Conservation (phyloP, 78 protist species). For the Dictyostelium citrinum region DNA sequence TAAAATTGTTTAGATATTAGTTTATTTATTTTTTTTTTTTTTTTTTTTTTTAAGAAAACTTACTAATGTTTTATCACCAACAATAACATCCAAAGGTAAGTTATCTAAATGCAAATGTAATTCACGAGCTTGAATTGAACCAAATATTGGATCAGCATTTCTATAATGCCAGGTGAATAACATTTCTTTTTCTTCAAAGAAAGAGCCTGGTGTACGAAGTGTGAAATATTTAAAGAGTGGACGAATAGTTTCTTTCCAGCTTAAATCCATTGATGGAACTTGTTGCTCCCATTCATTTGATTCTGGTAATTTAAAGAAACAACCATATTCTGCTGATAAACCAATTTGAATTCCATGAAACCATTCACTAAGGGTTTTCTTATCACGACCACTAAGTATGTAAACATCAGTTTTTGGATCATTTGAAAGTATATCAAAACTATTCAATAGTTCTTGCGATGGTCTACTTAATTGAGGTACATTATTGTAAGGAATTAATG, state of each 20-base stretch:
- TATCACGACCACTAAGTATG: slow-evolving; percentile 48
- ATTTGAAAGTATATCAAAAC: not conserved
- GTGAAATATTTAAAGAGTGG: slow-evolving; percentile 79
- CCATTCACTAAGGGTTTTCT: slow-evolving; percentile 70
- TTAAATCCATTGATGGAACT: slow-evolving; percentile 53
- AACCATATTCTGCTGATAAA: slow-evolving; percentile 90
- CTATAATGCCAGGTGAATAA: slow-evolving; percentile 81
- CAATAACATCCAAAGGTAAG: slow-evolving; percentile 60
- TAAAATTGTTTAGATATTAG: not conserved
- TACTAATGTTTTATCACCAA: slow-evolving; percentile 66
- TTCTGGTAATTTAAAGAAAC: slow-evolving; percentile 64
- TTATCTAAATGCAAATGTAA: slow-evolving; percentile 66
- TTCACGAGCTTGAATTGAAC: slow-evolving; percentile 69
- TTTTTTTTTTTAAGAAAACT: not conserved
- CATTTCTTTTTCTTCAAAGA: slow-evolving; percentile 77
- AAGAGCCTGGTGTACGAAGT: slow-evolving; percentile 75
- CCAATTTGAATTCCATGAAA: slow-evolving; percentile 52
- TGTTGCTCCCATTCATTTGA: slow-evolving; percentile 33
- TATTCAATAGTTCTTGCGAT: slow-evolving; percentile 25
- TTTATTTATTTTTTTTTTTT: not conserved
- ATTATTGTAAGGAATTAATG: slow-evolving; percentile 40
- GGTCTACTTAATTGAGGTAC: slow-evolving; percentile 38
- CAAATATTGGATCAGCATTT: slow-evolving; percentile 70
- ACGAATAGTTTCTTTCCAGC: slow-evolving; percentile 74
- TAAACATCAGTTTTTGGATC: slow-evolving; percentile 35